Evolutionary conservation across 192 early-diverging fungal species (phyloP).

Genomic region (Geranomyces variabilis): DNA sequence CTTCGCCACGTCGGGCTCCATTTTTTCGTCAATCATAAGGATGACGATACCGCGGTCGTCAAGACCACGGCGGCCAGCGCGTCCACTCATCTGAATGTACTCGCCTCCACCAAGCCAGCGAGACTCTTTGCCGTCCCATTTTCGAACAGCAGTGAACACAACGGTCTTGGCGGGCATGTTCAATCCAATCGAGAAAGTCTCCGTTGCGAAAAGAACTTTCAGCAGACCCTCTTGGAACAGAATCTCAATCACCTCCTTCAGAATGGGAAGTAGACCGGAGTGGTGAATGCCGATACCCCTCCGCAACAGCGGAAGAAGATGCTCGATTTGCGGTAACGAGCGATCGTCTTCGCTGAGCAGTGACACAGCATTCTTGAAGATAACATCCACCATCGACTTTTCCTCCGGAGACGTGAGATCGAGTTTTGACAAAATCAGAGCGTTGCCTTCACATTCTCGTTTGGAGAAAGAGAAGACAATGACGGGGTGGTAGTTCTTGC

Average conservation of each 20-base stretch:
- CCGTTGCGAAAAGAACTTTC: conserved; percentile 98
- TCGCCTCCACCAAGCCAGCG: conserved; percentile 87
- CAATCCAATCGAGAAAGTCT: conserved; percentile 98
- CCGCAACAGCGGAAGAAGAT: conserved; percentile 85
- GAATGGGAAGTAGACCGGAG: conserved; percentile 90
- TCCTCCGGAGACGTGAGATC: conserved; percentile 90
- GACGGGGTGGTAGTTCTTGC: conserved; percentile 95
- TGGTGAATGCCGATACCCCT: conserved; percentile 98
- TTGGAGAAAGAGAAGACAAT: conserved; percentile 97
- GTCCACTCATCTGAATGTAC: conserved; percentile 99
- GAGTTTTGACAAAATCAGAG: conserved; percentile 86
- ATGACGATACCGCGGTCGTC: conserved; percentile 98
- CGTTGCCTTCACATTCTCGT: conserved; percentile 89
- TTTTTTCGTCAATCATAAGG: conserved; percentile 94
- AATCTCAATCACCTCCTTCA: conserved; percentile 98
- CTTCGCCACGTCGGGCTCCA: conserved; percentile 90
- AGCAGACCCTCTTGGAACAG: conserved; percentile 96
- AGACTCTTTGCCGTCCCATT: conserved; percentile 87
- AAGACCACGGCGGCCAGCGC: conserved; percentile 94
- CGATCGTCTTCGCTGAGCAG: conserved; percentile 89
- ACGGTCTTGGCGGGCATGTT: conserved; percentile 99
- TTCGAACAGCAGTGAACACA: conserved; percentile 90
- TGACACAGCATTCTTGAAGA: conserved; percentile 87
- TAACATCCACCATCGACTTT: conserved; percentile 77
- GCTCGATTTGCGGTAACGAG: conserved; percentile 86